Percentiles rank a stretch among this genome's conserved stretches.
phyloP scores from a whole-genome alignment of 2,329 filamentous ascomycete genomes.

The Chrysosphaeria jannelii region DNA sequence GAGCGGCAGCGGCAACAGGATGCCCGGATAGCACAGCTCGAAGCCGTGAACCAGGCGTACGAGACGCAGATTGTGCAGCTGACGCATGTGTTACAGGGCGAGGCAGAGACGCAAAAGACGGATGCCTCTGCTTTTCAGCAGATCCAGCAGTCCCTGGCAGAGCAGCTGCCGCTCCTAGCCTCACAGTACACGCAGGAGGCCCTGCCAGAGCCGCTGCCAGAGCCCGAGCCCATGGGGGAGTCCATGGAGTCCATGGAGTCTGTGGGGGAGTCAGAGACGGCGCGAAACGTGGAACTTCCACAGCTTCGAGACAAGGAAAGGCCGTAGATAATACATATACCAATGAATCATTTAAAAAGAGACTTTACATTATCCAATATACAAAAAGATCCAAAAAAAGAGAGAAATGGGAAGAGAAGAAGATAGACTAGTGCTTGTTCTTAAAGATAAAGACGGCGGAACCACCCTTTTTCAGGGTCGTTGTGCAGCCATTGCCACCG shows the following conservation, averaged over 20 bases:
- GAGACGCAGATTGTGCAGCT: constrained; percentile 11
- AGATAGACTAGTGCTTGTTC: too few species aligned
- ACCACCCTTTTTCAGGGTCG: constrained; percentile 3
- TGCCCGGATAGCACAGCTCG: constrained; percentile 9
- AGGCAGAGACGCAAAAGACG: constrained; percentile 3
- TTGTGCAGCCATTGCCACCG: constrained; percentile 39
- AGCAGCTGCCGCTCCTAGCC: constrained; percentile 3
- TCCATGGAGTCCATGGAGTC: too few species aligned
- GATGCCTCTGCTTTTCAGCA: background rate
- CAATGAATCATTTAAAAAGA: too few species aligned
- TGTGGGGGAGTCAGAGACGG: too few species aligned
- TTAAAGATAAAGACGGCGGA: constrained; percentile 3
- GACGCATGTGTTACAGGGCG: too few species aligned
- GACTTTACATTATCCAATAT: background rate
- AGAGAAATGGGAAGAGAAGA: background rate
- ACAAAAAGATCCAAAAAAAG: background rate
- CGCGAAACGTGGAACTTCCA: too few species aligned
- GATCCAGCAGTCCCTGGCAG: constrained; percentile 2
- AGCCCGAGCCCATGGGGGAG: too few species aligned
- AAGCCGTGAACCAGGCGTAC: constrained; percentile 11
- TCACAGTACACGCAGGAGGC: too few species aligned
- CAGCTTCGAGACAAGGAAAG: too few species aligned
- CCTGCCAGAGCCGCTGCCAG: too few species aligned
- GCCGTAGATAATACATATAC: too few species aligned
- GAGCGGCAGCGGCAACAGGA: constrained; percentile 12